These are phyloP conservation scores for Tuber borchii DNA, from an alignment of 495 filamentous ascomycete species.

Conservation along the genomic window DNA sequence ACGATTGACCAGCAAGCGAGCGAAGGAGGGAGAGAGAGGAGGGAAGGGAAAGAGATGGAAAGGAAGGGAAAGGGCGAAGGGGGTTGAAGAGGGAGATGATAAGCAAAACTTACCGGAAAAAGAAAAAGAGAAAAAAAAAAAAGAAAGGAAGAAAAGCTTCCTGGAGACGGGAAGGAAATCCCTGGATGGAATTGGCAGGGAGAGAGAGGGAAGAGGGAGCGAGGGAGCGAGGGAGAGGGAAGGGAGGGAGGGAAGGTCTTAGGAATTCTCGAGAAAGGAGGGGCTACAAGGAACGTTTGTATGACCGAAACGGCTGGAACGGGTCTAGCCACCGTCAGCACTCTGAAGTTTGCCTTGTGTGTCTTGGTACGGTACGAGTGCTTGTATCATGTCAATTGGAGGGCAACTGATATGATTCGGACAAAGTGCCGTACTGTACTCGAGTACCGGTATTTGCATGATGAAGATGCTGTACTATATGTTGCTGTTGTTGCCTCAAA, in stretches of 20 bases:
- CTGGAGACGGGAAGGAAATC: neutral
- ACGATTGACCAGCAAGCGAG: conserved; percentile 4
- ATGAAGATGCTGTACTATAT: neutral
- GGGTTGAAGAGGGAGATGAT: neutral
- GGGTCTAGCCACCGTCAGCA: neutral
- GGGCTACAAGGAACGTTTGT: neutral
- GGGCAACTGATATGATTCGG: neutral
- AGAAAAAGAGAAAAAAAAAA: neutral
- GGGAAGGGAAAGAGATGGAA: neutral
- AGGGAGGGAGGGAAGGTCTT: neutral
- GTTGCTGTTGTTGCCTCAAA: neutral
- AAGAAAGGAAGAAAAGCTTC: neutral
- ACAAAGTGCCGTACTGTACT: neutral
- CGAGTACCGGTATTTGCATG: neutral
- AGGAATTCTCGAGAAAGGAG: neutral
- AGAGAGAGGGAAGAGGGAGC: neutral
- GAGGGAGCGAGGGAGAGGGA: neutral
- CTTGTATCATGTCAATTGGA: neutral
- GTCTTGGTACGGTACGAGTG: neutral
- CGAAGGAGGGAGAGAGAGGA: neutral
- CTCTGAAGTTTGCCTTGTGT: neutral
- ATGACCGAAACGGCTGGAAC: neutral
- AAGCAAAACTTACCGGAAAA: neutral
- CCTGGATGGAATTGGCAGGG: neutral
- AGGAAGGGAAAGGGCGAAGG: neutral